Evolutionary conservation across 805 yeast genomes (phyloP).

Genomic region (Yamadazyma endophytica): DNA sequence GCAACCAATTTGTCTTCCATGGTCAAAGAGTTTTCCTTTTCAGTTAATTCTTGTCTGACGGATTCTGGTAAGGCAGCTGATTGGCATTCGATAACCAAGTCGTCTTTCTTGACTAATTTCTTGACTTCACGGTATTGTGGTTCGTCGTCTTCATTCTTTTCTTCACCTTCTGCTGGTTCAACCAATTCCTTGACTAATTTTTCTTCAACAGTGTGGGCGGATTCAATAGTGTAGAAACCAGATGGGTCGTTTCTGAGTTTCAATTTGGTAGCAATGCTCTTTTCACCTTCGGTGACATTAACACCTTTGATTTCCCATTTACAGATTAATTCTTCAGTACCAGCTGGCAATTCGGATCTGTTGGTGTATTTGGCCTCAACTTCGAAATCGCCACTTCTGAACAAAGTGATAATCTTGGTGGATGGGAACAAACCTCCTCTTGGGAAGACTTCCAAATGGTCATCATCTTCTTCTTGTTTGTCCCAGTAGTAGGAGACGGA

Average conservation of each 20-base stretch:
- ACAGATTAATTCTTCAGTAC: slow-evolving; percentile 64
- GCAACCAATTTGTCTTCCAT: slow-evolving; percentile 94
- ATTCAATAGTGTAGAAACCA: slow-evolving; percentile 89
- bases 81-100: slow-evolving; percentile 55
- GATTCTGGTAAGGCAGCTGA: slow-evolving; percentile 61
- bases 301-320: slow-evolving; percentile 88
- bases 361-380: slow-evolving; percentile 83
- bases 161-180: slow-evolving; percentile 51
- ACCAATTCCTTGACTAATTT: slow-evolving; percentile 83
- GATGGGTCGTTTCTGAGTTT: slow-evolving; percentile 97
- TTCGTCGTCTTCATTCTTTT: slow-evolving; percentile 59
- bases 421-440: slow-evolving; percentile 89
- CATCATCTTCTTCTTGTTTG: slow-evolving; percentile 79
- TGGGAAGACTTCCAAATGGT: slow-evolving; percentile 95
- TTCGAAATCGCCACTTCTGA: slow-evolving; percentile 85
- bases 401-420: slow-evolving; percentile 90
- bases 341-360: slow-evolving; percentile 66
- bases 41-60: slow-evolving; percentile 59
- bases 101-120: slow-evolving; percentile 89
- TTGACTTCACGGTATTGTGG: slow-evolving; percentile 87
- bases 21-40: slow-evolving; percentile 78
- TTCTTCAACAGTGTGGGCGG: slow-evolving; percentile 94
- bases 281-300: slow-evolving; percentile 69
- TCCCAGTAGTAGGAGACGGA: slow-evolving; percentile 96
- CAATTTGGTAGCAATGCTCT: slow-evolving; percentile 78